phyloP scores from a whole-genome alignment of 148 eudicot species.

The Rhododendron mucronatum region DNA sequence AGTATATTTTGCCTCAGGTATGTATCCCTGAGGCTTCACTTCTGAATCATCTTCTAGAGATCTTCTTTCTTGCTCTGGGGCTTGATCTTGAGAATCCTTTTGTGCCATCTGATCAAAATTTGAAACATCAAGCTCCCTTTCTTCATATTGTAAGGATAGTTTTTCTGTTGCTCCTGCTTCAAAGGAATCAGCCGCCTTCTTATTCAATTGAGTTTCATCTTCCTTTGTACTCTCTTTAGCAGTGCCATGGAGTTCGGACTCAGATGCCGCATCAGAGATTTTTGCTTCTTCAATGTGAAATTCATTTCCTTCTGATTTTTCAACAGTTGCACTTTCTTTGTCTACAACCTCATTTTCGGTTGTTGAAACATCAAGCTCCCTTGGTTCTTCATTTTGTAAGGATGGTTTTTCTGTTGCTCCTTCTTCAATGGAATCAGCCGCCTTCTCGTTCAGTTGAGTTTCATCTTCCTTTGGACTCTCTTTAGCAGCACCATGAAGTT shows the following conservation, averaged over 20 bases:
- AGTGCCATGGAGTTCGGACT: neutral
- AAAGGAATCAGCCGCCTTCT: neutral
- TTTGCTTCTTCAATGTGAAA: neutral
- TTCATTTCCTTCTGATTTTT: constrained; percentile 5
- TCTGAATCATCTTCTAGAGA: constrained; percentile 6
- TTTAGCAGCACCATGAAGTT: neutral
- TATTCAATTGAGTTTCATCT: neutral
- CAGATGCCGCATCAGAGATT: neutral
- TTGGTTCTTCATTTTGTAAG: constrained; percentile 3
- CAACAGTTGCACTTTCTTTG: neutral
- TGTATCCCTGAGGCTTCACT: constrained; percentile 10
- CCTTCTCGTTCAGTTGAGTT: neutral
- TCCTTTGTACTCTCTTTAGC: constrained; percentile 1
- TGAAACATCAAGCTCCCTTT: constrained; percentile 15
- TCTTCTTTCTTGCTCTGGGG: constrained; percentile 7
- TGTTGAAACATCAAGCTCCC: constrained; percentile 15
- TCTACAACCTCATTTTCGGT: neutral
- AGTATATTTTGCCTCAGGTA: constrained; percentile 13
- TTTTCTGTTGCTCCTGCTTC: constrained; percentile 6
- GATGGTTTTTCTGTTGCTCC: constrained; percentile 4
- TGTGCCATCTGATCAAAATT: neutral
- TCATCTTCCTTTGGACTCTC: neutral
- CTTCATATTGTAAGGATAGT: constrained; percentile 2
- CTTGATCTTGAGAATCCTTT: constrained; percentile 8
- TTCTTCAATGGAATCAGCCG: neutral